phyloP scores from a whole-genome alignment of 2,329 filamentous ascomycete species.

The Ophiostoma novo-ulmi region DNA sequence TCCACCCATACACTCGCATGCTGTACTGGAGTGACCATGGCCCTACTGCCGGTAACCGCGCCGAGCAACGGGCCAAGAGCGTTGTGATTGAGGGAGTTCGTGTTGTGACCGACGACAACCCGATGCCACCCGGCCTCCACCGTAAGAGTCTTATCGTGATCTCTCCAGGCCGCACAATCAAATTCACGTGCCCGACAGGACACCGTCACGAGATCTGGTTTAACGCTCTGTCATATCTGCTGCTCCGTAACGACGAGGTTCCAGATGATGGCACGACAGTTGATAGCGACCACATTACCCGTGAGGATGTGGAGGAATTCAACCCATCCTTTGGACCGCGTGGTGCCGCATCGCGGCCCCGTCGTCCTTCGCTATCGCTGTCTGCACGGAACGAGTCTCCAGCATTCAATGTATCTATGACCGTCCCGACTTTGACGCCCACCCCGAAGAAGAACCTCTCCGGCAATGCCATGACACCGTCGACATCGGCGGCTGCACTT shows the following conservation, averaged over 20 bases:
- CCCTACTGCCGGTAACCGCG: slow-evolving; percentile 69
- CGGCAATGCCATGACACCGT: slow-evolving; percentile 28
- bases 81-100: slow-evolving; percentile 89
- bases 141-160: slow-evolving; percentile 88
- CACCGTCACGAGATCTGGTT: slow-evolving; percentile 98
- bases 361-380: slow-evolving; percentile 57
- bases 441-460: slow-evolving; percentile 35
- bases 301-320: slow-evolving; percentile 70
- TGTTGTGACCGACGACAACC: slow-evolving; percentile 90
- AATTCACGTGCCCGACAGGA: slow-evolving; percentile 90
- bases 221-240: slow-evolving; percentile 89
- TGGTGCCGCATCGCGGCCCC: slow-evolving; percentile 36
- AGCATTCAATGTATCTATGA: slow-evolving; percentile 44
- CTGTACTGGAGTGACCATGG: slow-evolving; percentile 95
- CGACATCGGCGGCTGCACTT: slow-evolving; percentile 29
- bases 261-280: slow-evolving; percentile 52
- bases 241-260: slow-evolving; percentile 62
- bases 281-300: slow-evolving; percentile 47
- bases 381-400: slow-evolving; percentile 68
- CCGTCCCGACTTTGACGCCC: slow-evolving; percentile 51
- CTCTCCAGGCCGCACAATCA: slow-evolving; percentile 80
- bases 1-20: slow-evolving; percentile 93
- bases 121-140: slow-evolving; percentile 88
- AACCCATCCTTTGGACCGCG: slow-evolving; percentile 57
- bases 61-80: slow-evolving; percentile 76